A percentile compares a stretch with the other conserved stretches of the same genome.
Conservation (phyloP, 768 basidiomycete genomes). For the Boletus eberwhitei region DNA sequence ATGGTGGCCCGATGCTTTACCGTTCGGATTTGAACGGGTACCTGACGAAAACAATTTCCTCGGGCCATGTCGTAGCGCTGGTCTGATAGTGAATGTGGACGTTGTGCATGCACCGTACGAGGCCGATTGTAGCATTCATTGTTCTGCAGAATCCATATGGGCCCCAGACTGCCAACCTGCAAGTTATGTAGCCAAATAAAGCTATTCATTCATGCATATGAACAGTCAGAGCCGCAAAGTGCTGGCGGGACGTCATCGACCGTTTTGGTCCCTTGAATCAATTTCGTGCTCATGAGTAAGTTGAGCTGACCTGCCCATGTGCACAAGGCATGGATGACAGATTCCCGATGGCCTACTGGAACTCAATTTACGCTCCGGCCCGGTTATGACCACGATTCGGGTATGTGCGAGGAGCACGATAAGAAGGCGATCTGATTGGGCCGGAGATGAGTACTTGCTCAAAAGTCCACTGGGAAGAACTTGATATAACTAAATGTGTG, state of each 20-base stretch:
- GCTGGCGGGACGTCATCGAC: neutral
- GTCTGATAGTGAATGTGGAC: neutral
- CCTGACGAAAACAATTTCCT: neutral
- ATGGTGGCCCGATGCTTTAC: neutral
- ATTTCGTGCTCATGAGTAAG: neutral
- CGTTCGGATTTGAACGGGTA: neutral
- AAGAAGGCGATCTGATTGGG: neutral
- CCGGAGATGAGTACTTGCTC: neutral
- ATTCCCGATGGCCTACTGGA: neutral
- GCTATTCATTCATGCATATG: neutral
- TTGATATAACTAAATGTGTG: conserved; percentile 1
- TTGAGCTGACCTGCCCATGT: neutral
- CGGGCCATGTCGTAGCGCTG: neutral
- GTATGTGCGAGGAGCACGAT: neutral
- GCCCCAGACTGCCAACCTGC: neutral
- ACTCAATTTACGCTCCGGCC: neutral
- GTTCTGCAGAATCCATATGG: neutral
- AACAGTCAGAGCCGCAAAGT: neutral
- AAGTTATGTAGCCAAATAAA: too few relatives aligned
- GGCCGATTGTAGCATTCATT: neutral
- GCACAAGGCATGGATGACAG: neutral
- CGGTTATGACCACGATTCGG: neutral
- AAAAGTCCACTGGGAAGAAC: neutral
- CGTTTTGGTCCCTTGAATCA: neutral
- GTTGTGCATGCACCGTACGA: conserved; percentile 8